phyloP scores from a whole-genome alignment of 331 rosid genomes.

The Pyracantha coccinea region DNA sequence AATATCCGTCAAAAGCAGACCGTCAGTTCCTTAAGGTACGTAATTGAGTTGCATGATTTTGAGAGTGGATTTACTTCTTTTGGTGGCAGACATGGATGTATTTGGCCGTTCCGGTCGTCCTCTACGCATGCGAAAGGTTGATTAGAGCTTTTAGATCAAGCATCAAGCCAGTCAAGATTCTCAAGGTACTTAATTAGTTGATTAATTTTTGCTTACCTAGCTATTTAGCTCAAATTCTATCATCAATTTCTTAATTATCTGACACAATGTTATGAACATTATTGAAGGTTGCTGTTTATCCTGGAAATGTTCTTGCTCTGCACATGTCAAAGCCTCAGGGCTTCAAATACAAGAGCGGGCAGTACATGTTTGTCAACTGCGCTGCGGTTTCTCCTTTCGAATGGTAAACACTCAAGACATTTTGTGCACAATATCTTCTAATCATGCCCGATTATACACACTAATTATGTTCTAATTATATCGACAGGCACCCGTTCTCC shows the following conservation, averaged over 20 bases:
- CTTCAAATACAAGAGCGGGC: constrained; percentile 77
- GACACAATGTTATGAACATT: not conserved
- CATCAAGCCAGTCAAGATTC: constrained; percentile 64
- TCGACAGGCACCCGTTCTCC: constrained; percentile 73
- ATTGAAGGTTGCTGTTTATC: constrained; percentile 81
- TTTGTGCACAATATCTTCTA: not conserved
- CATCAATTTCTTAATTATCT: not conserved
- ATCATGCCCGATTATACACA: not conserved
- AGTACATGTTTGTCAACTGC: constrained; percentile 88
- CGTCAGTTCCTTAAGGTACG: not conserved
- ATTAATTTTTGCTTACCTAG: too few relatives aligned
- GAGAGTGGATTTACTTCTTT: not conserved
- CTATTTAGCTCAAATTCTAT: not conserved
- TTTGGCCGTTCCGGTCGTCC: constrained; percentile 58
- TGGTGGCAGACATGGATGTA: constrained; percentile 81
- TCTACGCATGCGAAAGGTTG: constrained; percentile 58
- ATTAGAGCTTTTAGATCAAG: constrained; percentile 67
- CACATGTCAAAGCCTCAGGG: constrained; percentile 87
- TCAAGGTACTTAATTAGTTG: constrained; percentile 37
- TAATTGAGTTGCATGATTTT: not conserved
- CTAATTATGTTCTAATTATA: not conserved
- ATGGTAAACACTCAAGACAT: constrained; percentile 27
- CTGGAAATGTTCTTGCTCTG: constrained; percentile 76
- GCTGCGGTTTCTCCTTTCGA: constrained; percentile 83
- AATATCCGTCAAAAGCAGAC: too few relatives aligned